Percentiles rank a stretch among this genome's conserved stretches.
Conservation (phyloP, 495 filamentous ascomycete genomes). For the Aspergillus leporis region DNA sequence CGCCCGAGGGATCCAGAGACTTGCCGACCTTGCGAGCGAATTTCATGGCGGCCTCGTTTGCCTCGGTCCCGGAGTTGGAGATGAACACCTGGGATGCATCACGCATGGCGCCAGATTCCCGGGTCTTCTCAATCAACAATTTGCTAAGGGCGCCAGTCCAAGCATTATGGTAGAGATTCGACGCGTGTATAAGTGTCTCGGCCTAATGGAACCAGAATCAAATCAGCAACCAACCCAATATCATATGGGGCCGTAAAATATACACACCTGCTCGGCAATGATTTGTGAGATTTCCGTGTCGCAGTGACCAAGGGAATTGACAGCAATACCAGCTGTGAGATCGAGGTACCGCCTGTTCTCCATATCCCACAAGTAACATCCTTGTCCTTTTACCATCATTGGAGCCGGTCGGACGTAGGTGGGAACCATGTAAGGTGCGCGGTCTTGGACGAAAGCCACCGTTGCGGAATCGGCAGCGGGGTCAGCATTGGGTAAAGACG, state of each 20-base stretch:
- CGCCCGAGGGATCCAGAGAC: constrained; percentile 63
- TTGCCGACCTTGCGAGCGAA: constrained; percentile 91
- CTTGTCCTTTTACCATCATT: constrained; percentile 83
- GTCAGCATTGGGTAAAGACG: constrained; percentile 70
- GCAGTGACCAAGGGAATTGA: constrained; percentile 88
- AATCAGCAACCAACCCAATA: neutral
- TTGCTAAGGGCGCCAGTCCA: constrained; percentile 88
- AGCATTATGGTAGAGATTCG: constrained; percentile 93
- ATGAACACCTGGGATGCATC: constrained; percentile 82
- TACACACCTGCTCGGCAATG: constrained; percentile 69
- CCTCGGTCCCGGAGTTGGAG: constrained; percentile 92
- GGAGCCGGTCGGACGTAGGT: constrained; percentile 92
- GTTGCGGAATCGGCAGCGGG: constrained; percentile 76
- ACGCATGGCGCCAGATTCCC: constrained; percentile 74
- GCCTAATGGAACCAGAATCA: constrained; percentile 43
- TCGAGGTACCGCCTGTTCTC: constrained; percentile 89
- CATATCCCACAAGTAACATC: constrained; percentile 85
- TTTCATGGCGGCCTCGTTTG: constrained; percentile 97
- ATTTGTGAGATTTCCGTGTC: constrained; percentile 70
- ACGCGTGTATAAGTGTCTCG: constrained; percentile 79
- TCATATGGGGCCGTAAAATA: neutral
- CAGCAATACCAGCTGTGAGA: constrained; percentile 93
- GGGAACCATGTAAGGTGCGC: constrained; percentile 84
- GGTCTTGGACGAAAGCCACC: constrained; percentile 67
- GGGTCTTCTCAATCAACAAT: constrained; percentile 77